Conservation (phyloP, 2,329 filamentous ascomycete genomes). For the Cadophora gregata region DNA sequence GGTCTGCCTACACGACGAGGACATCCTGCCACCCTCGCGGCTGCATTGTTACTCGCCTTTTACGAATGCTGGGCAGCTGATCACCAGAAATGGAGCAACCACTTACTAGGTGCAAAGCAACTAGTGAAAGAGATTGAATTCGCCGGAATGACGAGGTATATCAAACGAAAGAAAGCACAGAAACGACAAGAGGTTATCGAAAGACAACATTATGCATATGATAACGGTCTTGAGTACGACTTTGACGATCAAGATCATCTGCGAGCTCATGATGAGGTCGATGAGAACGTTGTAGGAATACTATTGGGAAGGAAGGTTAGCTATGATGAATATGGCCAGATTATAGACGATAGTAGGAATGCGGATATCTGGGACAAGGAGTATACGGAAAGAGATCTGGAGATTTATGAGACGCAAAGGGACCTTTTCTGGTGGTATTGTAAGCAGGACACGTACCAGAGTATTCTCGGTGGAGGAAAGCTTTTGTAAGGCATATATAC, state of each 20-base stretch:
- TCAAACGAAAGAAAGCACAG: constrained; percentile 64
- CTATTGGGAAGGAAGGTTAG: constrained; percentile 62
- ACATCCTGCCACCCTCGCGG: constrained; percentile 83
- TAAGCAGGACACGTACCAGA: constrained; percentile 93
- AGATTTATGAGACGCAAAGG: constrained; percentile 78
- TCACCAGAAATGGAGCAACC: constrained; percentile 94
- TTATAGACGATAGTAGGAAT: constrained; percentile 43
- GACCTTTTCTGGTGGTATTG: constrained; percentile 97
- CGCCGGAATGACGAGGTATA: constrained; percentile 71
- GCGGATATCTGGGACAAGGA: constrained; percentile 26
- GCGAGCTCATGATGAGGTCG: constrained; percentile 49
- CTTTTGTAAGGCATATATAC: constrained; percentile 72
- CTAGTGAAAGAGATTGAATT: constrained; percentile 85
- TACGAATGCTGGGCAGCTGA: constrained; percentile 96
- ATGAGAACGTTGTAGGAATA: constrained; percentile 61
- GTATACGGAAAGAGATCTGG: constrained; percentile 64
- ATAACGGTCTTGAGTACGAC: constrained; percentile 15
- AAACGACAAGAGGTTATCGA: constrained; percentile 36
- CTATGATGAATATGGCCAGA: constrained; percentile 62
- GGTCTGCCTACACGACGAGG: constrained; percentile 70
- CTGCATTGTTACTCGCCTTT: constrained; percentile 83
- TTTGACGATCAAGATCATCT: constrained; percentile 29
- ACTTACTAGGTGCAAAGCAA: constrained; percentile 83
- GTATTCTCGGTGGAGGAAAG: constrained; percentile 82
- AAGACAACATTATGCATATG: constrained; percentile 36